Evolutionary conservation across 257 asterid genomes (phyloP), one percentile per base, ranked within the genome.

Genomic region (Solanum sejunctum): DNA sequence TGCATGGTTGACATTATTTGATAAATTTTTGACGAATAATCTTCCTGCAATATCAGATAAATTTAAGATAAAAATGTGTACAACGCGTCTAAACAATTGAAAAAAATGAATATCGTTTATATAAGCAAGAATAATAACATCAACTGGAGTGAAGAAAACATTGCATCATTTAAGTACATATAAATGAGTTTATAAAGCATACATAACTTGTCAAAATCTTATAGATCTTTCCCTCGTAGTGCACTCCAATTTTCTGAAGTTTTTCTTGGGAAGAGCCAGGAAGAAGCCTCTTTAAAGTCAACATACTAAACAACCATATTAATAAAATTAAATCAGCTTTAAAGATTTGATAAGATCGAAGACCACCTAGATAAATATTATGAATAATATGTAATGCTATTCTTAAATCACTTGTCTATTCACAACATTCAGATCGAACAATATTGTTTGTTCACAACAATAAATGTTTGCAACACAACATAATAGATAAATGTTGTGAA

Each of bases 241-340:
- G 88, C 73, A 92, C 83, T 57, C 97, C 93, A 86, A 92, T 93
- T 73, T 94, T 92, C 84, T 90, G 91, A n/a, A 94, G 97, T 88
- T 92, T 93, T 72, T 91, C 98, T 86, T 86, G 91, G 69, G 92
- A 93, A 89, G 92, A 87, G 88, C 87, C 85, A 84, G 98, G 97
- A 84, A 92, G 93, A 88, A 93, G 94, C 87, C 96, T 88, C 93
- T 90, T 93, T 92, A 96, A 89, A 41, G 92, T 91, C 54, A 93
- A 95, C 93, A 93, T 88, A 90, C 98, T 96, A 84, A 83, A 80
- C 23, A 75, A 39, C 5, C 61, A 57, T 87, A 72, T 75, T 79
- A 39, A 45, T 18, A 20, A 18, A 41, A 20, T 13, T 4, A 67
- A 17, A 32, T 41, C 84, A 58, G 20, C 21, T 9, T 11, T 66